Evolutionary conservation across 805 yeast species (phyloP).

Genomic region (Saccharomyces eubayanus): DNA sequence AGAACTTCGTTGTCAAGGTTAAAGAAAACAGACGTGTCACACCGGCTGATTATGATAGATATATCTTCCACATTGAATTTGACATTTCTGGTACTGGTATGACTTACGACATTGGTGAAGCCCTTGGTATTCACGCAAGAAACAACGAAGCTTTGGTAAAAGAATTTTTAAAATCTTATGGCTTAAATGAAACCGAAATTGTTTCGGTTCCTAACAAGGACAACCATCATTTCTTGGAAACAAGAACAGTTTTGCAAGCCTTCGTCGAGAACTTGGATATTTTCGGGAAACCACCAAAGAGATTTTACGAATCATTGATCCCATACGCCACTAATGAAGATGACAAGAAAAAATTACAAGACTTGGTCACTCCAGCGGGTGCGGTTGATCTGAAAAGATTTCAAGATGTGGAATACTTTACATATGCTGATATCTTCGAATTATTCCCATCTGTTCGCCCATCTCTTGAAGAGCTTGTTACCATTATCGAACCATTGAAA

Average conservation of each 20-base stretch:
- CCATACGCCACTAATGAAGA: constrained; percentile 60
- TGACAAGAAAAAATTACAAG: constrained; percentile 54
- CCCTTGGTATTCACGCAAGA: constrained; percentile 89
- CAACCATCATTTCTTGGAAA: constrained; percentile 47
- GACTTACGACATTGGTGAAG: constrained; percentile 91
- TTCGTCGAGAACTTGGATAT: constrained; percentile 75
- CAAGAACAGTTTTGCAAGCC: constrained; percentile 75
- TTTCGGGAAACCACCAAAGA: constrained; percentile 92
- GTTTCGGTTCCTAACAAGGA: constrained; percentile 68
- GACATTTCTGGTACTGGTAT: constrained; percentile 86
- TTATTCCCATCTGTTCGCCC: constrained; percentile 82
- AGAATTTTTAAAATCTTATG: constrained; percentile 62
- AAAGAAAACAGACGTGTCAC: constrained; percentile 89
- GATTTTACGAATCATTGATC: constrained; percentile 79
- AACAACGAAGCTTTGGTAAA: constrained; percentile 60
- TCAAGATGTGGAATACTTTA: constrained; percentile 74
- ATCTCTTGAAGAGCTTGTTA: constrained; percentile 54
- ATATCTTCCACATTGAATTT: constrained; percentile 93
- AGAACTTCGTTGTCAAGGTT: constrained; percentile 80
- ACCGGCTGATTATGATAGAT: constrained; percentile 81
- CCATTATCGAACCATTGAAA: constrained; percentile 75
- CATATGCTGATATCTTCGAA: constrained; percentile 73
- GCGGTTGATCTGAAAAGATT: constrained; percentile 75
- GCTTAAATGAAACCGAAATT: constrained; percentile 57
- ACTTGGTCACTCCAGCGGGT: constrained; percentile 68